Evolutionary conservation across 176 grass and related monocot genomes (phyloP).

Genomic region (Hordeum vulgare): DNA sequence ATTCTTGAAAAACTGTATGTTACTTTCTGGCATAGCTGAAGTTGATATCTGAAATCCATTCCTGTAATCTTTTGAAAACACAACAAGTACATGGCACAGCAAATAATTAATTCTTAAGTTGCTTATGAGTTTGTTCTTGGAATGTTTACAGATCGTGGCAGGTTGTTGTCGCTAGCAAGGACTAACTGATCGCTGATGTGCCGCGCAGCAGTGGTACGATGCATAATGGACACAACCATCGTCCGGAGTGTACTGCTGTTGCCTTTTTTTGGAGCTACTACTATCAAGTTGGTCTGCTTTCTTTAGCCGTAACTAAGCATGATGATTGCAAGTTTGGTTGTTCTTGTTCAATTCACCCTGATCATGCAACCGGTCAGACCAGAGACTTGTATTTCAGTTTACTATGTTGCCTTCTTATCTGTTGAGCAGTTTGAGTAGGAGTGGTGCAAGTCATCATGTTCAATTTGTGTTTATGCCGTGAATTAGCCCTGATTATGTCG

Average conservation of each 20-base stretch:
- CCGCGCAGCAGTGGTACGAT: neutral
- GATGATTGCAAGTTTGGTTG: neutral
- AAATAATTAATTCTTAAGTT: too few species aligned
- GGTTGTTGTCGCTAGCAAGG: neutral
- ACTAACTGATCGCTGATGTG: neutral
- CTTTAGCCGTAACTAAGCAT: neutral
- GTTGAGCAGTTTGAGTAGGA: too few species aligned
- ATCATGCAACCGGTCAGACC: neutral
- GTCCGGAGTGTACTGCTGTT: neutral
- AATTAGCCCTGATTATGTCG: too few species aligned
- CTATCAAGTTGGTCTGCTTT: neutral
- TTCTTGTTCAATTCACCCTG: neutral
- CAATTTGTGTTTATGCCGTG: too few species aligned
- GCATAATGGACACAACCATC: neutral
- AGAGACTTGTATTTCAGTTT: neutral
- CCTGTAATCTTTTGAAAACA: neutral
- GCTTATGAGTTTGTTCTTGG: neutral
- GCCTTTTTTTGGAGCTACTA: neutral
- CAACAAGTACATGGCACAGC: too few species aligned
- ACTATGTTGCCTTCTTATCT: neutral
- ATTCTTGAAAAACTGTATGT: neutral
- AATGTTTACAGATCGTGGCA: conserved; percentile 19
- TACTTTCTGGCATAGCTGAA: neutral
- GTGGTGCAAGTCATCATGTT: too few species aligned
- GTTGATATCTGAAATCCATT: neutral